A percentile compares a stretch with the other conserved stretches of the same genome.
These are phyloP conservation scores for Nothophytophthora sp. DNA, from an alignment of 352 stramenopile species.

Conservation along the genomic window DNA sequence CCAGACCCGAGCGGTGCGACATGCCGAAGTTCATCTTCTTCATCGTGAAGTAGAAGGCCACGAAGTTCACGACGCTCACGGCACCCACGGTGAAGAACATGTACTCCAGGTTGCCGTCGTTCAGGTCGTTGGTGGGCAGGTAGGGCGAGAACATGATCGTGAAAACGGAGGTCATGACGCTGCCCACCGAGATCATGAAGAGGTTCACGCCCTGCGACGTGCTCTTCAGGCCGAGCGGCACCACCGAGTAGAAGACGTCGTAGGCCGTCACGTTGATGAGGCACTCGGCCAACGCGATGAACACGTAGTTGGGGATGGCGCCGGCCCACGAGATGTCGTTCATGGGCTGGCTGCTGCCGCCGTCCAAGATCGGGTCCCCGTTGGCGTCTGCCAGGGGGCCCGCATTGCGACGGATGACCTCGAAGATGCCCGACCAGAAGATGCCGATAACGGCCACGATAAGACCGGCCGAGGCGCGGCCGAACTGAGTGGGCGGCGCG, in stretches of 20 bases:
- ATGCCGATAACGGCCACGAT: constrained; percentile 32
- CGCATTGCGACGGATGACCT: constrained; percentile 41
- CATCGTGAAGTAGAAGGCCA: constrained; percentile 47
- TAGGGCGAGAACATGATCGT: constrained; percentile 63
- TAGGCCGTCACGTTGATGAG: constrained; percentile 59
- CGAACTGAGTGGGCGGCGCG: constrained; percentile 32
- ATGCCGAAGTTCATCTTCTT: constrained; percentile 64
- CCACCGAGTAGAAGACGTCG: constrained; percentile 51
- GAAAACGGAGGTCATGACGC: constrained; percentile 55
- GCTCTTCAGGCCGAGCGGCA: constrained; percentile 50
- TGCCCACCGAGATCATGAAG: constrained; percentile 57
- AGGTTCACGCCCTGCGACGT: constrained; percentile 53
- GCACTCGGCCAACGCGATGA: constrained; percentile 49
- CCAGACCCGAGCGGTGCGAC: constrained; percentile 1
- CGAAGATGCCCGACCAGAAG: constrained; percentile 41
- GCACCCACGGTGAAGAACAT: constrained; percentile 61
- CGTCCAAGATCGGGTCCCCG: constrained; percentile 29
- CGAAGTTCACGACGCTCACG: constrained; percentile 48
- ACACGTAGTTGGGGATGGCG: constrained; percentile 50
- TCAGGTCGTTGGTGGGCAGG: constrained; percentile 49
- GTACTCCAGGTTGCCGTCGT: constrained; percentile 65
- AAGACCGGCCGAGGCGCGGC: constrained; percentile 26
- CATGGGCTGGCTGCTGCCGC: constrained; percentile 41
- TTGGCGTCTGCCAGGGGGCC: constrained; percentile 24
- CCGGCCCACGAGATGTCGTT: constrained; percentile 48